Conservation (phyloP, 495 filamentous ascomycete genomes). For the Xylaria acuta region DNA sequence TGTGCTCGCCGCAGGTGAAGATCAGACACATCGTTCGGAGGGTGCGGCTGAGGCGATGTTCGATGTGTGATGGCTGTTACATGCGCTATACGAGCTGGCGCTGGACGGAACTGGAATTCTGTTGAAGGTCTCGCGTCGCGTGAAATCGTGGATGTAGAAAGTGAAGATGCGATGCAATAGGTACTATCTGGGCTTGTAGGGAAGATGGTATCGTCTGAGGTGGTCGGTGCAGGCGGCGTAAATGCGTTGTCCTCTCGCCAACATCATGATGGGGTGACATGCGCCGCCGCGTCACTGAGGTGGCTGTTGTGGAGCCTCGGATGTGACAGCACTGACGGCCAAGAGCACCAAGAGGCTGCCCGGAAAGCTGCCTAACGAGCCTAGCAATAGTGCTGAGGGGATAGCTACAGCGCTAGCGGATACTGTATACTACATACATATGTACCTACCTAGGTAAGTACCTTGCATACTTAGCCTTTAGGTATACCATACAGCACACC, state of each 20-base stretch:
- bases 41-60: constrained; percentile 13
- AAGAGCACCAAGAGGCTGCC: neutral
- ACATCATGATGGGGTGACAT: constrained; percentile 9
- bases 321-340: constrained; percentile 14
- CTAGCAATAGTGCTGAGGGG: neutral
- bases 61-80: neutral
- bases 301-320: constrained; percentile 2
- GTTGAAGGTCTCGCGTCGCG: neutral
- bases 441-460: too few species aligned
- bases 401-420: neutral
- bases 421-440: too few species aligned
- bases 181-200: neutral
- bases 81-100: neutral
- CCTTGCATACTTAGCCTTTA: too few species aligned
- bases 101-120: neutral
- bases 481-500: neutral
- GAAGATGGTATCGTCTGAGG: neutral
- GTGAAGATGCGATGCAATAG: constrained; percentile 2
- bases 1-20: constrained; percentile 64
- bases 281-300: constrained; percentile 14
- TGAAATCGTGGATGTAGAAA: neutral
- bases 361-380: neutral
- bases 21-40: constrained; percentile 57
- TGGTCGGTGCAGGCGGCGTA: constrained; percentile 19
- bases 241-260: constrained; percentile 6